These are phyloP conservation scores for Centella asiatica DNA, from an alignment of 129 eudicot genomes.

Conservation along the genomic window DNA sequence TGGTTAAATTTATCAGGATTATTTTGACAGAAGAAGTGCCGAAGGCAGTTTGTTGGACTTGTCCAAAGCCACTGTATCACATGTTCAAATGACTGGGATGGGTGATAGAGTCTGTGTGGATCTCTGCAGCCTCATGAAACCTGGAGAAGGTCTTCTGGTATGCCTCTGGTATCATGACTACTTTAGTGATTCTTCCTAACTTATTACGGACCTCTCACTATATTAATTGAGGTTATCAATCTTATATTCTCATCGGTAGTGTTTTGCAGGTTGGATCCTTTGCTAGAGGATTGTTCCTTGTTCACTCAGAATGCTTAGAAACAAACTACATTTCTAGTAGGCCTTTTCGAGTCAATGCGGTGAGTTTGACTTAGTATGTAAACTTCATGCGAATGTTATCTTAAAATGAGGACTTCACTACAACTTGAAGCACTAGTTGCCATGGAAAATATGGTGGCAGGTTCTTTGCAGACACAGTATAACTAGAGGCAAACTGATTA, in stretches of 20 bases:
- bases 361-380: slow-evolving; percentile 30
- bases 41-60: slow-evolving; percentile 54
- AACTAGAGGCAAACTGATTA: no score
- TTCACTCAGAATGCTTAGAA: slow-evolving; percentile 95
- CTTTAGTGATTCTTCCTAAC: background rate
- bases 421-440: no score
- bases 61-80: slow-evolving; percentile 61
- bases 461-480: no score
- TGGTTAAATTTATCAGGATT: slow-evolving; percentile 45
- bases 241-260: slow-evolving; percentile 8
- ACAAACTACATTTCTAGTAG: slow-evolving; percentile 90
- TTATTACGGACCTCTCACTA: slow-evolving; percentile 6
- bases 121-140: slow-evolving; percentile 82
- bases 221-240: background rate
- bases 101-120: slow-evolving; percentile 99
- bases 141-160: slow-evolving; percentile 99
- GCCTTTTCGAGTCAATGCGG: slow-evolving; percentile 97
- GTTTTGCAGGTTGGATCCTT: slow-evolving; percentile 75
- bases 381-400: background rate
- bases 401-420: background rate
- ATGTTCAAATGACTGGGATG: slow-evolving; percentile 76
- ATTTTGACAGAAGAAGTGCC: slow-evolving; percentile 59
- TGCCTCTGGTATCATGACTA: slow-evolving; percentile 10
- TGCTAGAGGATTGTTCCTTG: slow-evolving; percentile 95
- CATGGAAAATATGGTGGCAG: no score